Percentiles rank a stretch among this genome's conserved stretches.
Evolutionary conservation across 352 stramenopile species (phyloP).

Genomic region (Phytophthora podocarpi): DNA sequence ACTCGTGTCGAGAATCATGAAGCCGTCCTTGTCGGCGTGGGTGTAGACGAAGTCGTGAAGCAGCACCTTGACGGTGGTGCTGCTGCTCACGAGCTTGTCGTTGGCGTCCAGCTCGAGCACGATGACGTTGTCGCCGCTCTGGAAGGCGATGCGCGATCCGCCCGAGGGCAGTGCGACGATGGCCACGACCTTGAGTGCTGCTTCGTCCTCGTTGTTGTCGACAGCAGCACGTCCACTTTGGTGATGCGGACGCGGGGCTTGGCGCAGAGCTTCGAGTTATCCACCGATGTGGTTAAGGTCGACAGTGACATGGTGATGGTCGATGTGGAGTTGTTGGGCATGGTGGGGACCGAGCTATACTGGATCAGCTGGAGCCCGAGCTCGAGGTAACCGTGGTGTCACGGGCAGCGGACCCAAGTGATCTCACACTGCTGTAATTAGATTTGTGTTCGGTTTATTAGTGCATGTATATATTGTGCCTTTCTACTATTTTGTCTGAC

Average conservation of each 20-base stretch:
- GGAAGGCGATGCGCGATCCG: constrained; percentile 55
- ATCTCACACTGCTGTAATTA: too few relatives aligned
- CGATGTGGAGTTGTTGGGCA: too few relatives aligned
- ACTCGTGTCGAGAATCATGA: constrained; percentile 57
- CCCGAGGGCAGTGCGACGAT: constrained; percentile 43
- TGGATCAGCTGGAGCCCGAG: too few relatives aligned
- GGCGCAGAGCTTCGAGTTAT: constrained; percentile 48
- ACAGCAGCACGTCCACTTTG: constrained; percentile 40
- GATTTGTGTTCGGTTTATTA: too few relatives aligned
- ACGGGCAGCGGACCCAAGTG: too few relatives aligned
- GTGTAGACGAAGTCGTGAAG: constrained; percentile 60
- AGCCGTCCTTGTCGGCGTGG: constrained; percentile 57
- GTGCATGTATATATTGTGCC: too few relatives aligned
- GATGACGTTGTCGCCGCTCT: constrained; percentile 52
- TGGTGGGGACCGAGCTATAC: too few relatives aligned
- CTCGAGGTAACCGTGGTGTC: too few relatives aligned
- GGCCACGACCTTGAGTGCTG: constrained; percentile 49
- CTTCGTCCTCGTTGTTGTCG: constrained; percentile 53
- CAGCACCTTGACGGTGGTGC: constrained; percentile 38
- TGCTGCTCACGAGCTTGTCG: constrained; percentile 51
- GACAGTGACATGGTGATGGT: too few relatives aligned
- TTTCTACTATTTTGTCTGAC: too few relatives aligned
- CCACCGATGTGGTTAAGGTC: background rate
- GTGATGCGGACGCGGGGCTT: constrained; percentile 45
- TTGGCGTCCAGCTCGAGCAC: constrained; percentile 53